Base-by-base conservation (phyloP, 1,284 basidiomycete genomes). In the Exobasidium rhododendri region DNA sequence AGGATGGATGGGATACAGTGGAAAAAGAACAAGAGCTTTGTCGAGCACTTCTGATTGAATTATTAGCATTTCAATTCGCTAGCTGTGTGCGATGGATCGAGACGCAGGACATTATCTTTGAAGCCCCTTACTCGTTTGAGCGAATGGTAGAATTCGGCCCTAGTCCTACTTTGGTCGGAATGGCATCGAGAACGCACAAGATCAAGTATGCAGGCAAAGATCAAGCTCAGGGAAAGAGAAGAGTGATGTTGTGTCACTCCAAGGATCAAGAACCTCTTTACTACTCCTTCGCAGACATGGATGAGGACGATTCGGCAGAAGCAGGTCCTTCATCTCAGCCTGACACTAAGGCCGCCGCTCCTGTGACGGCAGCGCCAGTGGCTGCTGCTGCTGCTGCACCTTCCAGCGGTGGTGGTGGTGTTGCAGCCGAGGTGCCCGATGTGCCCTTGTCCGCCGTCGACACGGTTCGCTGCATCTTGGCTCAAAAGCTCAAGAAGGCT, bases 201-300 rank as follows among this genome's bases (percentile, higher is more conserved):
- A 91, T 94, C 66, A 97, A 97, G 82, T 98, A 94, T 82, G 94
- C 97, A 82, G 84, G 85, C 3, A 84, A 87, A 72, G 94, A 98
- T 75, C 90, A 92, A 68, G 91, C 94, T 2, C 83, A 89, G 66
- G 88, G 88, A 69, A 88, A 86, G 75, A 86, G 85, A 55, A 89
- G 94, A 63, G 84, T 85, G 26, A 93, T 98, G 75, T 85, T 91
- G 66, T 97, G 94, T 81, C 90, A 93, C 72, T 88, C 93, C 53
- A 98, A 97, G 86, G 88, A 98, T 80, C 85, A 86, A 68, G 96
- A 94, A 82, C 92, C 97, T 81, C 92, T 97, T 52, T 97, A 97
- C 83, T 98, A 97, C 82, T 88, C 91, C 75, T 96, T 93, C 81
- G 94, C 97, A 80, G 96, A 98, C 71, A 91, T 90, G 69, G 83